Evolutionary conservation across 805 yeast species (phyloP).

Genomic region (Scheffersomyces stipitis): DNA sequence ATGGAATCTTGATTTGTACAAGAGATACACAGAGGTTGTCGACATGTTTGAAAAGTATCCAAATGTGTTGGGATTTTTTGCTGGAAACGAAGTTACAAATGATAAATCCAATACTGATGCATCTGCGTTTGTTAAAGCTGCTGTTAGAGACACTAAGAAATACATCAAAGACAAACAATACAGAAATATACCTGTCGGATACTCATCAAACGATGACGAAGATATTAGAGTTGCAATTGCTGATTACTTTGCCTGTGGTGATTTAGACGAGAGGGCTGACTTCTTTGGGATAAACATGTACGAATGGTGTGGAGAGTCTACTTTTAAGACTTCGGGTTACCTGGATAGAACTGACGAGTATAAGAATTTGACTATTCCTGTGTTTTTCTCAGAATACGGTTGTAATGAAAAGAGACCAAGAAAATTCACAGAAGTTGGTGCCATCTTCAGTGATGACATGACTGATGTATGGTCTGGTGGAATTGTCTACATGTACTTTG

Average conservation of each 20-base stretch:
- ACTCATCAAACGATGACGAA: constrained; percentile 76
- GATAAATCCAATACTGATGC: constrained; percentile 64
- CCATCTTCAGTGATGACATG: constrained; percentile 66
- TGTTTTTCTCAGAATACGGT: constrained; percentile 82
- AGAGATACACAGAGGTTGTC: constrained; percentile 68
- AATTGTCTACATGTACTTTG: constrained; percentile 82
- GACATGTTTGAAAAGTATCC: constrained; percentile 69
- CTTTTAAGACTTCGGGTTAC: constrained; percentile 64
- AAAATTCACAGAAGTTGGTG: constrained; percentile 67
- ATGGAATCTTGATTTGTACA: constrained; percentile 62
- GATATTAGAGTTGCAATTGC: constrained; percentile 66
- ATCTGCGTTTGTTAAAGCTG: constrained; percentile 82
- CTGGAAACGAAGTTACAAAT: constrained; percentile 84
- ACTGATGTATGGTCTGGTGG: constrained; percentile 89
- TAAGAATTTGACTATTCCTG: constrained; percentile 64
- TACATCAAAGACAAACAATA: constrained; percentile 61
- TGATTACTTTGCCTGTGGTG: constrained; percentile 78
- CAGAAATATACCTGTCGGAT: constrained; percentile 76
- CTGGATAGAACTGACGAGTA: constrained; percentile 62
- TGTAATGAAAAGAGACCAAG: constrained; percentile 72
- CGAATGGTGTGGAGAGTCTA: constrained; percentile 79
- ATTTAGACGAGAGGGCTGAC: constrained; percentile 61
- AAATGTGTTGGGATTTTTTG: constrained; percentile 78
- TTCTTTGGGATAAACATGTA: constrained; percentile 89
- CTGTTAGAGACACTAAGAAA: constrained; percentile 71